These are phyloP conservation scores for Plasmodium fragile DNA, from an alignment of 169 alveolate species.

Conservation along the genomic window DNA sequence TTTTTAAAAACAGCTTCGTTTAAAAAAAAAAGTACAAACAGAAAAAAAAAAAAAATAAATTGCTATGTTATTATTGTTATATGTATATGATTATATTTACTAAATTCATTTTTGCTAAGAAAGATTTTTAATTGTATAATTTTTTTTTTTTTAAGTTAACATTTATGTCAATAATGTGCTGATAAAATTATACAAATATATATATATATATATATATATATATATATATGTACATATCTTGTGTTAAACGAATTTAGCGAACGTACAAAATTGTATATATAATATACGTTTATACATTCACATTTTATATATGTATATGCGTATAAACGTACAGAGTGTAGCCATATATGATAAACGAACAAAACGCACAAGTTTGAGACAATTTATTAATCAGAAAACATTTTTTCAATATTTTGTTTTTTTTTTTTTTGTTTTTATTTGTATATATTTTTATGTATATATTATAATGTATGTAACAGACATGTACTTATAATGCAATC, in stretches of 20 bases:
- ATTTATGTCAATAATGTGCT: conserved; percentile 4
- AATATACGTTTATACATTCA: background rate
- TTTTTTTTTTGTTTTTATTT: background rate
- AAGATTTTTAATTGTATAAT: background rate
- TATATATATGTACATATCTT: background rate
- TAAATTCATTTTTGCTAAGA: conserved; percentile 1
- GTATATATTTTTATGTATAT: background rate
- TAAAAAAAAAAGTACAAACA: background rate
- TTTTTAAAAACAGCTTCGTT: background rate
- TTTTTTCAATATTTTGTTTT: background rate
- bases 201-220: too few species aligned
- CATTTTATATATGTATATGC: background rate
- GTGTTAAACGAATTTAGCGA: background rate
- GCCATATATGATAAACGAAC: background rate
- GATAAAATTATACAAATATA: background rate
- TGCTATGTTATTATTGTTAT: background rate
- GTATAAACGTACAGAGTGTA: background rate
- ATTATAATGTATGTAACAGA: background rate
- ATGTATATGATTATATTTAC: background rate
- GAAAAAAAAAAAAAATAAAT: too few species aligned
- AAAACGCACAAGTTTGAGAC: background rate
- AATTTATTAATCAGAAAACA: background rate
- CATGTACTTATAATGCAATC: conserved; percentile 3
- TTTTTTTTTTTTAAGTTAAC: background rate
- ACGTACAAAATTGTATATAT: conserved; percentile 1